Percentiles rank a stretch among this genome's conserved stretches.
phyloP scores from a whole-genome alignment of 345 rosid genomes.

The Draba incana region DNA sequence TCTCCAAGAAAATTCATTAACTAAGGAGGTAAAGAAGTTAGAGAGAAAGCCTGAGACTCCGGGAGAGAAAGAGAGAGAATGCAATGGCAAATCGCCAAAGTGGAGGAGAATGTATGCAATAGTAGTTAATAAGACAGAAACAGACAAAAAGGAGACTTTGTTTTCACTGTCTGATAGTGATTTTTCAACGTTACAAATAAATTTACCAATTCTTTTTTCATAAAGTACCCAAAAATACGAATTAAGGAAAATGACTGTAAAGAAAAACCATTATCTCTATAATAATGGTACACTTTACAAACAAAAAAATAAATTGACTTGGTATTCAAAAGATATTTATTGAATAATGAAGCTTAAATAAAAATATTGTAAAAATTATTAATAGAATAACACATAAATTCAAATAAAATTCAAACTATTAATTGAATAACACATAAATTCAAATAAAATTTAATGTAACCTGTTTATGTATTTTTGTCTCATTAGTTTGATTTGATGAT shows the following conservation, averaged over 20 bases:
- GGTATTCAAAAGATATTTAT: not conserved
- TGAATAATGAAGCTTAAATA: too few relatives aligned
- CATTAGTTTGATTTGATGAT: not conserved
- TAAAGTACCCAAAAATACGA: constrained; percentile 19
- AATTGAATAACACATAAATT: too few relatives aligned
- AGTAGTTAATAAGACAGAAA: constrained; percentile 23
- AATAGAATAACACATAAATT: too few relatives aligned
- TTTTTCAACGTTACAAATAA: not conserved
- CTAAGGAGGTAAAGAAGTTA: constrained; percentile 21
- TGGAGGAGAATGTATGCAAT: constrained; percentile 33
- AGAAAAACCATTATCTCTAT: too few relatives aligned
- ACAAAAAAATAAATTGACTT: too few relatives aligned
- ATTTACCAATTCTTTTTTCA: not conserved
- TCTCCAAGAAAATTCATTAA: constrained; percentile 10
- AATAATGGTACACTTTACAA: too few relatives aligned
- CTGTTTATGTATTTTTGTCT: not conserved
- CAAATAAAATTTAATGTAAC: too few relatives aligned
- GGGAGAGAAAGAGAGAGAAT: constrained; percentile 25
- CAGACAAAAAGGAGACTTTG: constrained; percentile 40
- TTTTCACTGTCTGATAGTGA: constrained; percentile 29
- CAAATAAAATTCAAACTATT: too few relatives aligned
- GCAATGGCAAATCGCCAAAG: constrained; percentile 27
- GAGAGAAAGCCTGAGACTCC: constrained; percentile 32
- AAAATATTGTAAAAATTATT: too few relatives aligned
- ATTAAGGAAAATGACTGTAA: constrained; percentile 16